These are phyloP conservation scores for Elymus sibiricus DNA, from an alignment of 176 grass and related monocot species.

Conservation along the genomic window DNA sequence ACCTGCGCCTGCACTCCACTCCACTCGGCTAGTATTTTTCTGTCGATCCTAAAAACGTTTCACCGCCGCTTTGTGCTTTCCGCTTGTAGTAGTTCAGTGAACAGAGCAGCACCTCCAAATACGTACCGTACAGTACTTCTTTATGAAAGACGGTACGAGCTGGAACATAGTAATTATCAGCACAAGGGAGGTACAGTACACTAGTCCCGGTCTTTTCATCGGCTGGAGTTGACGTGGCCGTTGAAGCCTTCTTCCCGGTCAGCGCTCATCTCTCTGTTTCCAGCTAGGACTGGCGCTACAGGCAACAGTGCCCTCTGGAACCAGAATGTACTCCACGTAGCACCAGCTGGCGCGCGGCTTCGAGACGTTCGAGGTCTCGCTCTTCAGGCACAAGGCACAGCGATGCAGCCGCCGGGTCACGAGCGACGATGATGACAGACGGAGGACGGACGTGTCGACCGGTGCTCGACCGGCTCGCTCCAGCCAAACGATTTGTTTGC, in stretches of 20 bases:
- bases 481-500: too few species aligned
- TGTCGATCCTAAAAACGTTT: background rate
- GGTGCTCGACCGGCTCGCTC: too few species aligned
- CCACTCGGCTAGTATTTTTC: background rate
- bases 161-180: background rate
- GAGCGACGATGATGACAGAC: too few species aligned
- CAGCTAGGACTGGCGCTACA: background rate
- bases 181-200: background rate
- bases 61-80: background rate
- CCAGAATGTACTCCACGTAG: background rate
- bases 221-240: background rate
- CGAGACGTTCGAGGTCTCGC: slow-evolving; percentile 6
- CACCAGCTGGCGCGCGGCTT: background rate
- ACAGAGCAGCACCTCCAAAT: background rate
- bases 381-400: too few species aligned
- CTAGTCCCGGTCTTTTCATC: background rate
- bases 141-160: too few species aligned
- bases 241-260: background rate
- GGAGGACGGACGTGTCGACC: too few species aligned
- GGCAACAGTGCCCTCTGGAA: too few species aligned
- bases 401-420: too few species aligned
- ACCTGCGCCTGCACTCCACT: background rate
- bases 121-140: too few species aligned
- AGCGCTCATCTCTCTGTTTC: background rate
- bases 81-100: background rate